Percentiles rank a stretch among this genome's conserved stretches.
phyloP scores from a whole-genome alignment of 2,329 filamentous ascomycete genomes.

The Coniochaeta pulveracea region DNA sequence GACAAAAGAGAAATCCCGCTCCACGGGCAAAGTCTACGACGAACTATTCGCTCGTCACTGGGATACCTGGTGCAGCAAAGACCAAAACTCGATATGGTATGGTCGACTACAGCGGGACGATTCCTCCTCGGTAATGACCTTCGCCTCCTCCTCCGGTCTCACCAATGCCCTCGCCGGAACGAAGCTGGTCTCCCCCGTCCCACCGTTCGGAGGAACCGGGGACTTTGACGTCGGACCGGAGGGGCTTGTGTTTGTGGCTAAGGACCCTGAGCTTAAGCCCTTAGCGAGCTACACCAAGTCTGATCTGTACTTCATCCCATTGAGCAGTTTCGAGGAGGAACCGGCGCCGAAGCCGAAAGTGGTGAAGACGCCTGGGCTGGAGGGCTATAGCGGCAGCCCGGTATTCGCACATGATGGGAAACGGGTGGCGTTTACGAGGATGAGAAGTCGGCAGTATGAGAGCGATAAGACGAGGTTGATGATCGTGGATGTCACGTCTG shows the following conservation, averaged over 20 bases:
- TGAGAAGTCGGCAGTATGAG: constrained; percentile 70
- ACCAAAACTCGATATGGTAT: constrained; percentile 64
- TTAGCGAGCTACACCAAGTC: constrained; percentile 72
- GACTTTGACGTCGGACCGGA: constrained; percentile 64
- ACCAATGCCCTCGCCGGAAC: constrained; percentile 54
- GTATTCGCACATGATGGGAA: constrained; percentile 65
- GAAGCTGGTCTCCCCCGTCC: constrained; percentile 54
- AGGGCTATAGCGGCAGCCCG: constrained; percentile 55
- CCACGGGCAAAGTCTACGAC: constrained; percentile 60
- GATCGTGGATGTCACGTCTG: constrained; percentile 47
- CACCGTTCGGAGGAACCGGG: constrained; percentile 66
- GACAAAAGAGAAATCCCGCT: constrained; percentile 44
- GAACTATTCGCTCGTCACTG: constrained; percentile 72
- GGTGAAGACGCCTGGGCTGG: constrained; percentile 43
- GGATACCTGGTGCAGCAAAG: constrained; percentile 63
- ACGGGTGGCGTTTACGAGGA: constrained; percentile 65
- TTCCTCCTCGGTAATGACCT: constrained; percentile 24
- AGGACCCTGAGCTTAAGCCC: constrained; percentile 55
- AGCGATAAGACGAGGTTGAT: constrained; percentile 64
- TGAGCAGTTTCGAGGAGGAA: constrained; percentile 46
- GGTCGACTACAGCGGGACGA: constrained; percentile 42
- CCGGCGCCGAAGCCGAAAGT: constrained; percentile 38
- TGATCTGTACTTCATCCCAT: constrained; percentile 63
- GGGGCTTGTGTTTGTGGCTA: constrained; percentile 64
- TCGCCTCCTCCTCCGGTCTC: constrained; percentile 31